Conservation (phyloP, 75 land plant species). For the Cryptomeria japonica region DNA sequence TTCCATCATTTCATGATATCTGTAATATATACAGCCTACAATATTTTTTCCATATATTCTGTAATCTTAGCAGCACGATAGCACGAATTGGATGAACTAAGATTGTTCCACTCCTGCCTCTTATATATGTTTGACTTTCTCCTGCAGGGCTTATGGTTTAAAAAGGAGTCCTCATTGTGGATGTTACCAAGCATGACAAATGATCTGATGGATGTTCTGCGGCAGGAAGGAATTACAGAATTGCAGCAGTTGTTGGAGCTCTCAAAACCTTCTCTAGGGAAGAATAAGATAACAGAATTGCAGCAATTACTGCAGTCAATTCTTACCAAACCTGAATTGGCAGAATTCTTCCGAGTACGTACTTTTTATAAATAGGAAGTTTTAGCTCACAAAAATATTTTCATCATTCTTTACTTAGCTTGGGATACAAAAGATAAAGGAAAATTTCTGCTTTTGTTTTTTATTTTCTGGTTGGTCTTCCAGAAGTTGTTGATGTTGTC, state of each 20-base stretch:
- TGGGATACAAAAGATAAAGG: background rate
- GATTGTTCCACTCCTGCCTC: background rate
- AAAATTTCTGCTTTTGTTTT: background rate
- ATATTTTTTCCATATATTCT: background rate
- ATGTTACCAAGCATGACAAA: conserved; percentile 83
- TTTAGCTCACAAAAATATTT: background rate
- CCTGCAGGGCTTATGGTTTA: conserved; percentile 83
- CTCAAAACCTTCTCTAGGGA: conserved; percentile 21
- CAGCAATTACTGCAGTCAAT: conserved; percentile 38
- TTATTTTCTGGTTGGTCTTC: background rate
- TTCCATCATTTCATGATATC: background rate
- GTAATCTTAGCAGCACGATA: background rate
- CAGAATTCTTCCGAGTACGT: conserved; percentile 12
- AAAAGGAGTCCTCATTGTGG: conserved; percentile 46
- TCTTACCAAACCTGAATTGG: conserved; percentile 1
- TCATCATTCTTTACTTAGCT: background rate
- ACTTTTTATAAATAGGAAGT: background rate
- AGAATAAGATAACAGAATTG: conserved; percentile 13
- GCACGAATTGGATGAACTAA: background rate
- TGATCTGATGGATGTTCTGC: conserved; percentile 41
- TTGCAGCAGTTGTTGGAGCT: conserved; percentile 56
- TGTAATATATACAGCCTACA: background rate
- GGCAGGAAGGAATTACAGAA: conserved; percentile 35
- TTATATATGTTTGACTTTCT: background rate
- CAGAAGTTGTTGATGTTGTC: background rate